A percentile compares a stretch with the other conserved stretches of the same genome.
These are phyloP conservation scores for Trichoderma cornu-damae DNA, from an alignment of 2,329 filamentous ascomycete species.

Conservation along the genomic window DNA sequence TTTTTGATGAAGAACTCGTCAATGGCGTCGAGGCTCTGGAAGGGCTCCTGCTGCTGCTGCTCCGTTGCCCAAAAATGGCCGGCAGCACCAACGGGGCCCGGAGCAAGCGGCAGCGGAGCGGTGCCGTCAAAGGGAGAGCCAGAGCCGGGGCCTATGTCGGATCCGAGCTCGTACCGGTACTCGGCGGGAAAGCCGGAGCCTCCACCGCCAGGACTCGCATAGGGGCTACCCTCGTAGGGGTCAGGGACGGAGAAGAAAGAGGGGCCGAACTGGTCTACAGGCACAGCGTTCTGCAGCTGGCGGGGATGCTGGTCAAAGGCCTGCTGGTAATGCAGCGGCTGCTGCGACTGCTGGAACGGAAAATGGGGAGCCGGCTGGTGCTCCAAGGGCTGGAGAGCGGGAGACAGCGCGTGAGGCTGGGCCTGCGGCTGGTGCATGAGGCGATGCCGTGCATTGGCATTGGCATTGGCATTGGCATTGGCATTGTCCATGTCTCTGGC, in stretches of 20 bases:
- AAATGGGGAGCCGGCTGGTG: neutral
- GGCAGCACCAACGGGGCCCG: neutral
- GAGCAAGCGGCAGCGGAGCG: neutral
- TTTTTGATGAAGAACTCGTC: conserved; percentile 38
- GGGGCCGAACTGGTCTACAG: conserved; percentile 7
- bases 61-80: neutral
- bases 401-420: neutral
- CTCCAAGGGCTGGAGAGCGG: neutral
- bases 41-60: neutral
- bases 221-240: neutral
- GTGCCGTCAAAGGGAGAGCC: conserved; percentile 10
- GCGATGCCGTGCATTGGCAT: neutral
- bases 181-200: conserved; percentile 8
- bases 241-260: conserved; percentile 7
- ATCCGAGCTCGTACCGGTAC: conserved; percentile 1
- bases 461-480: neutral
- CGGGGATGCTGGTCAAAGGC: neutral
- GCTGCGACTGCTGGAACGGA: neutral
- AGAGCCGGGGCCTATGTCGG: conserved; percentile 1
- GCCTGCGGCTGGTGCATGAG: conserved; percentile 2
- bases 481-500: neutral
- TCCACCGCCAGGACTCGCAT: conserved; percentile 2
- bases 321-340: neutral
- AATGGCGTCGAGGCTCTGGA: conserved; percentile 21
- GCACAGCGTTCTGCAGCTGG: neutral